A percentile compares a stretch with the other conserved stretches of the same genome.
phyloP scores from a whole-genome alignment of 1,284 basidiomycete species.

The Ceratobasidium sp. region DNA sequence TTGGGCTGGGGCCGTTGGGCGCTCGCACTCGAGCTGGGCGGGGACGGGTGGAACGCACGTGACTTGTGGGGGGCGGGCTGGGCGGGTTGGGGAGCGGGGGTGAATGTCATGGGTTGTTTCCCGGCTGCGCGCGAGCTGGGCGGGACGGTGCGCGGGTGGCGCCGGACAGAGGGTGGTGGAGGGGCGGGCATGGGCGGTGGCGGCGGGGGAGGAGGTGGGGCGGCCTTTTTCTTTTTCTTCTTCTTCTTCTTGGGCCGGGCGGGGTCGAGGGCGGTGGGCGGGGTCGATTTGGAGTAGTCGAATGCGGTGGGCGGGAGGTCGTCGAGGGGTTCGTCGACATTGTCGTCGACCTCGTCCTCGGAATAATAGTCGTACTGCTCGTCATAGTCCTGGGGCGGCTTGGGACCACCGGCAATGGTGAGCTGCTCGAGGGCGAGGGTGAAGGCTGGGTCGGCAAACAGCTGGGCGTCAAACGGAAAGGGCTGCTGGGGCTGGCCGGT shows the following conservation, averaged over 20 bases:
- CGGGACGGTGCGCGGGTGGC: constrained; percentile 44
- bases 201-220: constrained; percentile 43
- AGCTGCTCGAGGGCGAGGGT: constrained; percentile 60
- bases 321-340: constrained; percentile 48
- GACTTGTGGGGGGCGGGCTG: constrained; percentile 55
- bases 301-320: constrained; percentile 35
- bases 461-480: constrained; percentile 61
- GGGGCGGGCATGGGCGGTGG: constrained; percentile 48
- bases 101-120: constrained; percentile 74
- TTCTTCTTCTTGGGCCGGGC: constrained; percentile 47
- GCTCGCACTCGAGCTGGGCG: constrained; percentile 63
- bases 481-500: constrained; percentile 70
- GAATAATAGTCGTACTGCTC: constrained; percentile 56
- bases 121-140: constrained; percentile 74
- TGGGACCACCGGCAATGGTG: constrained; percentile 53
- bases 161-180: constrained; percentile 46
- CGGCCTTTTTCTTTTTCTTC: constrained; percentile 47
- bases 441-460: constrained; percentile 63
- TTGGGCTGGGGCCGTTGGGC: neutral
- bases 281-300: constrained; percentile 10
- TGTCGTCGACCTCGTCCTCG: constrained; percentile 57
- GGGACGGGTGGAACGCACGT: constrained; percentile 65
- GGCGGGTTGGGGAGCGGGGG: constrained; percentile 44
- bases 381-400: constrained; percentile 44
- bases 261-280: constrained; percentile 12